phyloP scores from a whole-genome alignment of 495 filamentous ascomycete species.

The Penicillium dipodomyicola region DNA sequence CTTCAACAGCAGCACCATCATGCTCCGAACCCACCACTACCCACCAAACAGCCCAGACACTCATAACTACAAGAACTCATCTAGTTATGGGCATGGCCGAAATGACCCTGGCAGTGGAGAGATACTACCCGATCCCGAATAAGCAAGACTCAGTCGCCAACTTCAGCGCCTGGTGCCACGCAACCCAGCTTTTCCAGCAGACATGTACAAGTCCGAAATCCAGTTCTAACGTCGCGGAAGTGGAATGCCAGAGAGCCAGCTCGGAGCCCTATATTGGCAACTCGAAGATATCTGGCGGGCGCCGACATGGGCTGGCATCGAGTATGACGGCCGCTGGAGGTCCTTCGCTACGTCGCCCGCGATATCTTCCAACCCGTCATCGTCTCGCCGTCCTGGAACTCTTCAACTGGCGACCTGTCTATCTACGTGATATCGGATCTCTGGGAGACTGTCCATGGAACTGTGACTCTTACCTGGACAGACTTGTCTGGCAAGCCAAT shows the following conservation, averaged over 20 bases:
- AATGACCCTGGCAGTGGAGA: conserved; percentile 60
- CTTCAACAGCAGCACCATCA: conserved; percentile 60
- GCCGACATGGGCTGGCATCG: conserved; percentile 64
- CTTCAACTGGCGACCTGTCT: conserved; percentile 50
- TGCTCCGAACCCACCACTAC: conserved; percentile 66
- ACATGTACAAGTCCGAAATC: conserved; percentile 63
- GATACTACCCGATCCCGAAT: conserved; percentile 61
- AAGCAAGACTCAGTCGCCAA: conserved; percentile 57
- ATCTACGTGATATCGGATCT: conserved; percentile 57
- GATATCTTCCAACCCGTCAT: conserved; percentile 63
- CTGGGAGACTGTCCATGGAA: conserved; percentile 36
- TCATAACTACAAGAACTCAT: conserved; percentile 37
- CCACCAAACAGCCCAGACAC: conserved; percentile 48
- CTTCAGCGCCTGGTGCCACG: conserved; percentile 67
- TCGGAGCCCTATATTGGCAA: conserved; percentile 68
- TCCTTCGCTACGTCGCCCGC: conserved; percentile 58
- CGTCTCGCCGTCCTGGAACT: conserved; percentile 60
- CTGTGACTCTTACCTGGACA: conserved; percentile 39
- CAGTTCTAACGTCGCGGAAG: conserved; percentile 64
- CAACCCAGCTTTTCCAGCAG: conserved; percentile 69
- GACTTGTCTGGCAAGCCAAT: conserved; percentile 40
- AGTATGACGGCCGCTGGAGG: conserved; percentile 64
- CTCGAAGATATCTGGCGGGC: conserved; percentile 70
- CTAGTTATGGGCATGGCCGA: conserved; percentile 56
- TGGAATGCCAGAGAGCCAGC: conserved; percentile 57